Percentiles rank a stretch among this genome's conserved stretches.
Evolutionary conservation across 2,329 filamentous ascomycete species (phyloP).

Genomic region (Fusarium sp.): DNA sequence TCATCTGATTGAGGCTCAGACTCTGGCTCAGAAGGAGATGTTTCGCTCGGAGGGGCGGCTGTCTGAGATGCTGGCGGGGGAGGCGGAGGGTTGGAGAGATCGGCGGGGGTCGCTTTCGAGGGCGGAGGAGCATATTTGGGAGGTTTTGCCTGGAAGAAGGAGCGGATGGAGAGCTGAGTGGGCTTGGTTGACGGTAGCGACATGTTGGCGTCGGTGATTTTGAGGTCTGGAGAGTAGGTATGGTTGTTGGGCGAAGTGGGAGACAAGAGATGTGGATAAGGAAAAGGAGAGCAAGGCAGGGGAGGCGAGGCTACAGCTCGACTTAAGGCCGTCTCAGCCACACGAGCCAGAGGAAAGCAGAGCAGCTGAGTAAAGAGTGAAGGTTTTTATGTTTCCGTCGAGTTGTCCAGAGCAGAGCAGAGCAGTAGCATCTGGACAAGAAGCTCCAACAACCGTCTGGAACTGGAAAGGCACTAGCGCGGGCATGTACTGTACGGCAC

Average conservation of each 20-base stretch:
- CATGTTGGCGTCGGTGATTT: conserved; percentile 50
- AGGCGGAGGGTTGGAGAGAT: conserved; percentile 39
- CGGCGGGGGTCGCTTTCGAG: conserved; percentile 39
- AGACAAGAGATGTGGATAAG: neutral
- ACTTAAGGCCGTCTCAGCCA: conserved; percentile 13
- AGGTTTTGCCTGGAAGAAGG: conserved; percentile 71
- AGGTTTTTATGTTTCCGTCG: conserved; percentile 30
- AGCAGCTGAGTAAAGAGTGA: conserved; percentile 2
- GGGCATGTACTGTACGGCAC: neutral
- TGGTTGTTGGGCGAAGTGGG: neutral
- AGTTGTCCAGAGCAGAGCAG: conserved; percentile 19
- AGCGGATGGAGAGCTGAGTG: conserved; percentile 72
- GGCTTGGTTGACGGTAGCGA: conserved; percentile 58
- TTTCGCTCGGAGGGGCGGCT: conserved; percentile 49
- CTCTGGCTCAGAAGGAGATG: conserved; percentile 34
- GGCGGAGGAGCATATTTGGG: conserved; percentile 57
- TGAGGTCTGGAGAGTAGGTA: neutral
- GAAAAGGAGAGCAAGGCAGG: conserved; percentile 11
- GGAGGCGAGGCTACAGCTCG: conserved; percentile 17
- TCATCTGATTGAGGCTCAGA: conserved; percentile 17
- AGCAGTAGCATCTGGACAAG: conserved; percentile 16
- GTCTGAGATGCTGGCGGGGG: conserved; percentile 33
- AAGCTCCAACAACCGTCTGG: conserved; percentile 24
- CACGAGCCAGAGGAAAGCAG: conserved; percentile 7
- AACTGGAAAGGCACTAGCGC: conserved; percentile 23